Evolutionary conservation across 2,329 filamentous ascomycete species (phyloP).

Genomic region (Cyclaneusma minus): DNA sequence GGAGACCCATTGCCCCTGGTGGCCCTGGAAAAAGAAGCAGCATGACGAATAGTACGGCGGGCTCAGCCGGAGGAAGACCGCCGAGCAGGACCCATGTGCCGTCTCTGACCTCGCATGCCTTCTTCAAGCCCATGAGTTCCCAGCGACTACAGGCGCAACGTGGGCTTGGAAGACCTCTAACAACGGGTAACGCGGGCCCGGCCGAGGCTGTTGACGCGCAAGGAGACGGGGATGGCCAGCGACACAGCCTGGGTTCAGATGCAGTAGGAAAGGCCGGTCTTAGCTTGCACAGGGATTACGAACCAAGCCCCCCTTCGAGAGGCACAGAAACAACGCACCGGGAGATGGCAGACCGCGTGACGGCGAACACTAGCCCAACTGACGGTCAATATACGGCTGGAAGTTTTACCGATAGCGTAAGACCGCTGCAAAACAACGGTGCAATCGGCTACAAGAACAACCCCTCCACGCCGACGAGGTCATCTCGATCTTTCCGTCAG

Average conservation of each 20-base stretch:
- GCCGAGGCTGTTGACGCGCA: constrained; percentile 27
- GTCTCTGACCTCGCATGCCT: constrained; percentile 74
- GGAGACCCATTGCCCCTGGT: constrained; percentile 25
- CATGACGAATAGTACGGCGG: constrained; percentile 20
- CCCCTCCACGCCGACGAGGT: constrained; percentile 48
- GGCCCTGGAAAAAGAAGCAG: constrained; percentile 11
- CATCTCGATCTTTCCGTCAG: constrained; percentile 61
- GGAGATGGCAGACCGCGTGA: constrained; percentile 53
- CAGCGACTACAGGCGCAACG: constrained; percentile 86
- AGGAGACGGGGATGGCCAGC: constrained; percentile 30
- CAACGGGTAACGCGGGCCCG: constrained; percentile 15
- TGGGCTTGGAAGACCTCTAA: constrained; percentile 34
- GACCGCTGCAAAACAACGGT: constrained; percentile 39
- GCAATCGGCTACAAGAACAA: constrained; percentile 31
- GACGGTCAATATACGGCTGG: constrained; percentile 36
- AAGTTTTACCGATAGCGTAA: constrained; percentile 63
- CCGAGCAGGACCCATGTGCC: constrained; percentile 79
- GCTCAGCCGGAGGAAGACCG: constrained; percentile 33
- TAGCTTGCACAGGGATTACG: constrained; percentile 23
- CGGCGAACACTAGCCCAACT: constrained; percentile 60
- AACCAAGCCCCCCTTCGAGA: constrained; percentile 51
- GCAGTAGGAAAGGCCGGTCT: constrained; percentile 13
- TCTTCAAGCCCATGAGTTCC: constrained; percentile 94
- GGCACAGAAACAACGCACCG: constrained; percentile 71
- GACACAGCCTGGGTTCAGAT: constrained; percentile 43